A percentile compares a stretch with the other conserved stretches of the same genome.
Evolutionary conservation across 1,284 basidiomycete genomes (phyloP).

Genomic region (Ceratobasidium papillatum): DNA sequence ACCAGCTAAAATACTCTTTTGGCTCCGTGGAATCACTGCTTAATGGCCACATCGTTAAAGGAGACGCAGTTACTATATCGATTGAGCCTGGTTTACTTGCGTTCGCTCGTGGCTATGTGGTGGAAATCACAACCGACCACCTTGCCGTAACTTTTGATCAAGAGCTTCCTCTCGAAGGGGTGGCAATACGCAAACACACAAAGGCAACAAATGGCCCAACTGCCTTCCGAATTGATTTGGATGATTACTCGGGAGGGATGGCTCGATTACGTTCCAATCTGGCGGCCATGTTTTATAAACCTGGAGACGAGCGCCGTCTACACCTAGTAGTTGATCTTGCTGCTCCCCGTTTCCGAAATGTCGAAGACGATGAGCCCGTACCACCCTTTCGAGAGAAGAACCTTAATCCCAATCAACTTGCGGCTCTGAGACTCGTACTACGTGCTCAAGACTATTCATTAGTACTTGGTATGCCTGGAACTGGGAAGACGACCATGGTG

Average conservation of each 20-base stretch:
- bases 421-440: slow-evolving; percentile 78
- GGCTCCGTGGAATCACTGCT: slow-evolving; percentile 61
- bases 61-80: slow-evolving; percentile 84
- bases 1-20: slow-evolving; percentile 24
- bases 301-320: slow-evolving; percentile 69
- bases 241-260: slow-evolving; percentile 90
- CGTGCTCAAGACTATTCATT: slow-evolving; percentile 89
- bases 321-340: slow-evolving; percentile 84
- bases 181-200: slow-evolving; percentile 55
- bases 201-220: slow-evolving; percentile 29
- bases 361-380: slow-evolving; percentile 48
- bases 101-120: slow-evolving; percentile 84
- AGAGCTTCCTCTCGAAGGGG: slow-evolving; percentile 65
- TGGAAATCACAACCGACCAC: slow-evolving; percentile 69
- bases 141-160: slow-evolving; percentile 86
- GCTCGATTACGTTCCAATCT: slow-evolving; percentile 89
- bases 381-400: slow-evolving; percentile 44
- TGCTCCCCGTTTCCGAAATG: slow-evolving; percentile 65
- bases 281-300: slow-evolving; percentile 85
- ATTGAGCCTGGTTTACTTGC: slow-evolving; percentile 86
- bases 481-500: slow-evolving; percentile 96
- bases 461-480: slow-evolving; percentile 97
- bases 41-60: slow-evolving; percentile 77
- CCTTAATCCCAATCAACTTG: slow-evolving; percentile 80
- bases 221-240: slow-evolving; percentile 91